These are phyloP conservation scores for Malus hybrid DNA, from an alignment of 331 rosid genomes.

Conservation along the genomic window DNA sequence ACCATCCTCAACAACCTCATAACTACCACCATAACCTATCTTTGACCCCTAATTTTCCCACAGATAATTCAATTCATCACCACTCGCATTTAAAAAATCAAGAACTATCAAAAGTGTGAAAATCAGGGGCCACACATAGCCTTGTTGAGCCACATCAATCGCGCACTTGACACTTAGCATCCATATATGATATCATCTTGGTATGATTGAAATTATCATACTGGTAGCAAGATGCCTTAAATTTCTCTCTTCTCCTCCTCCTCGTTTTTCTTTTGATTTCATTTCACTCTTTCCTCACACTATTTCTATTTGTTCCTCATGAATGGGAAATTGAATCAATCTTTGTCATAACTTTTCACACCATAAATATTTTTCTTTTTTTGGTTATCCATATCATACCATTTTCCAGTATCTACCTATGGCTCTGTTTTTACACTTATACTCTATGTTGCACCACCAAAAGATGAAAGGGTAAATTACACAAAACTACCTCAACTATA, in stretches of 20 bases:
- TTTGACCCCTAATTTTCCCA: background rate
- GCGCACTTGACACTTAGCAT: background rate
- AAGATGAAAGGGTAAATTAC: background rate
- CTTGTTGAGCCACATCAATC: background rate
- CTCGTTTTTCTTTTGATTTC: background rate
- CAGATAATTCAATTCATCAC: background rate
- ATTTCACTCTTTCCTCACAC: background rate
- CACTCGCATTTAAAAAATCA: background rate
- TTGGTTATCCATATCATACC: background rate
- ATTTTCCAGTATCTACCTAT: background rate
- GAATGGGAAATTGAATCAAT: background rate
- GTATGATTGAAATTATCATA: background rate
- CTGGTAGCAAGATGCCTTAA: background rate
- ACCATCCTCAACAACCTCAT: background rate
- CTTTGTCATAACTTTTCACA: background rate
- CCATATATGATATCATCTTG: background rate
- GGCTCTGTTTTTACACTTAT: background rate
- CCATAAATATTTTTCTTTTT: background rate
- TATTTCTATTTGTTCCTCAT: background rate
- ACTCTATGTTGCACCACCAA: background rate
- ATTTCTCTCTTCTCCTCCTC: background rate
- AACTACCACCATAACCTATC: background rate
- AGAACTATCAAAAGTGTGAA: background rate
- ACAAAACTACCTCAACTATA: too few relatives aligned
- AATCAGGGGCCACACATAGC: background rate